Evolutionary conservation across 352 stramenopile genomes (phyloP), one percentile per base, ranked within the genome.

Genomic region (Pythium periplocum): DNA sequence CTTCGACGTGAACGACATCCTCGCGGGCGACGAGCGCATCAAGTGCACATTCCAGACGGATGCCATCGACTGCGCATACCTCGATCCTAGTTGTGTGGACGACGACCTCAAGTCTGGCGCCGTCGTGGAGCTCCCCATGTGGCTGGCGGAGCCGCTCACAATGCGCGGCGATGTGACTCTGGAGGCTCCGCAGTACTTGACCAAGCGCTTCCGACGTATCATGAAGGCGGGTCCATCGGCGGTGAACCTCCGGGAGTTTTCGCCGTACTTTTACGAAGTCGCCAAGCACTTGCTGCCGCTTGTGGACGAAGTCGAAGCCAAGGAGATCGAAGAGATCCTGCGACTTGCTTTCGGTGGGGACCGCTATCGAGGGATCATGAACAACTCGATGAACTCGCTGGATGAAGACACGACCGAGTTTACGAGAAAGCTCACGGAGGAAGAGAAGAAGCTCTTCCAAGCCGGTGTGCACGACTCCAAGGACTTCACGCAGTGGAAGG

Each of bases 401-500:
- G 68, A 90, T 48, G 81, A 91, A 62, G 83, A 93, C 71, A 90
- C 78, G 51, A 90, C 82, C 49, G 82, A 90, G 69, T 87, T 93
- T 51, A 93, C 80, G 40, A 64, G 75, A 37, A 81, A 82, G 39
- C 75, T 90, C 11, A 87, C 75, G 1, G 69, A 84, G 40, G 68
- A 77, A 53, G 78, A 88, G 63, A 83, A 86, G 59, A 73, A 77
- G 39, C 64, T 93, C 6, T 90, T 91, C 52, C 55, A 75, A 2
- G 79, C 78, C 4, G 83, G 83, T 7, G 55, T 77, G 40, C 64
- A 72, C 45, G 81, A 88, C 62, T 69, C 78, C 38, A 79, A 76
- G 53, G 79, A 87, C 61, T 92, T 92, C 53, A 71, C 86, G 45
- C 64, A 75, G 51, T 92, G 83, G 83, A 90, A 91, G 48, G 76